Conservation (phyloP, 176 grass and related monocot species). For the Thalia dealbata region DNA sequence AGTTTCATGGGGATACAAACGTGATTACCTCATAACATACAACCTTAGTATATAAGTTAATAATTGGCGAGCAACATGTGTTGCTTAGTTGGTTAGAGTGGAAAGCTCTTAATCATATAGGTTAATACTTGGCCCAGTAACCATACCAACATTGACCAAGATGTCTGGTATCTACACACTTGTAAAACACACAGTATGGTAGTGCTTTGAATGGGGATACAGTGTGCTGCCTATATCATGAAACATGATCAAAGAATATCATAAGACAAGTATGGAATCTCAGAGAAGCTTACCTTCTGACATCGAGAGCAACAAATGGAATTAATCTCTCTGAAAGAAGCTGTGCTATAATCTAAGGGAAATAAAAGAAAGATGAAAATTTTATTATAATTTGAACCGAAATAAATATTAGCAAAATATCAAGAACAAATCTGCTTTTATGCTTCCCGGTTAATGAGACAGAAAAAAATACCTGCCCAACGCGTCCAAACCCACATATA, state of each 20-base stretch:
- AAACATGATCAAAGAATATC: not conserved
- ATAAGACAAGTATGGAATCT: conserved; percentile 12
- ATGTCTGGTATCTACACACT: too few relatives aligned
- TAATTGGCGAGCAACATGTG: too few relatives aligned
- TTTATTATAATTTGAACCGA: not conserved
- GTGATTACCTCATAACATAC: not conserved
- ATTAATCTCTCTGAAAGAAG: conserved; percentile 94
- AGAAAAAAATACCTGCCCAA: conserved; percentile 71
- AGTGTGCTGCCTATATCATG: not conserved
- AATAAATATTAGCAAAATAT: conserved; percentile 5
- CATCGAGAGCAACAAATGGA: conserved; percentile 95
- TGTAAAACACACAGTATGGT: too few relatives aligned
- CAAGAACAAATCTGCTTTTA: not conserved
- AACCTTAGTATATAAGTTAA: not conserved
- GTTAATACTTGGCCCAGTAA: too few relatives aligned
- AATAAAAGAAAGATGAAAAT: not conserved
- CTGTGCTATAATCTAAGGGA: conserved; percentile 75
- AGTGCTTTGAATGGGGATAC: too few relatives aligned
- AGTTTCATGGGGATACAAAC: not conserved
- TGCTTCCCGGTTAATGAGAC: not conserved
- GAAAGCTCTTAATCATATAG: too few relatives aligned
- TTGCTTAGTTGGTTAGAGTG: too few relatives aligned
- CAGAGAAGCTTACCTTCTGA: conserved; percentile 57
- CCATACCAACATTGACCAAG: too few relatives aligned
- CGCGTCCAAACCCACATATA: conserved; percentile 94